Evolutionary conservation across 768 basidiomycete genomes (phyloP), one percentile per base, ranked within the genome.

Genomic region (Gelatoporia subvermispora): DNA sequence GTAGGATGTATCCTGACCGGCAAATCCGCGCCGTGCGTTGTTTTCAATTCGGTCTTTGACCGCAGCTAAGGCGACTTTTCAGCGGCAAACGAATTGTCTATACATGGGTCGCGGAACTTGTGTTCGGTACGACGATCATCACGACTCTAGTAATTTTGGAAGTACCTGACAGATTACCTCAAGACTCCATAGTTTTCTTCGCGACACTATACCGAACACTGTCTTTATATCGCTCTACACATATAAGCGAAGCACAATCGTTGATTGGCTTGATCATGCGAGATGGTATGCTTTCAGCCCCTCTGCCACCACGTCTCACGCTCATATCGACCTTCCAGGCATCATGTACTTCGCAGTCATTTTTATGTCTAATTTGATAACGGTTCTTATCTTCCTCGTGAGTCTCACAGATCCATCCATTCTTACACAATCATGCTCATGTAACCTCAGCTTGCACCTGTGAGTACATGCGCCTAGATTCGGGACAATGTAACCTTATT

Each of bases 21-120:
- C n/a, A 44, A 35, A 35, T 48, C 48, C n/a, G 43, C 51, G 9
- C 51, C 57, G 60, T 61, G 37, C 48, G 57, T 56, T 15, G 13
- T 38, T 1, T 21, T 44, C 35, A 22, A 35, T 34, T 16, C 21
- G n/a, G 20, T 10, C 15, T 13, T 16, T 22, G 18, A 15, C 36
- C 15, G 35, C n/a, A 7, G 21, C 45, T 48, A 47, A 49, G 21
- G n/a, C 28, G 18, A 16, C 16, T 41, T 21, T 39, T 21, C 50
- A 61, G 57, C 15, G 52, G 55, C 38, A 51, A 55, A 25, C 57
- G 60, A 9, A 47, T 61, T 17, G 54, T 61, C 22, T 61, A 50
- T 43, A 61, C 57, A 10, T 61, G 60, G 60, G 60, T 61, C 16
- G 58, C 57, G n/a, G 60, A 61, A 41, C 58, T 61, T 15, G 50